Evolutionary conservation across 768 basidiomycete species (phyloP).

Genomic region (Boletus bicolor): DNA sequence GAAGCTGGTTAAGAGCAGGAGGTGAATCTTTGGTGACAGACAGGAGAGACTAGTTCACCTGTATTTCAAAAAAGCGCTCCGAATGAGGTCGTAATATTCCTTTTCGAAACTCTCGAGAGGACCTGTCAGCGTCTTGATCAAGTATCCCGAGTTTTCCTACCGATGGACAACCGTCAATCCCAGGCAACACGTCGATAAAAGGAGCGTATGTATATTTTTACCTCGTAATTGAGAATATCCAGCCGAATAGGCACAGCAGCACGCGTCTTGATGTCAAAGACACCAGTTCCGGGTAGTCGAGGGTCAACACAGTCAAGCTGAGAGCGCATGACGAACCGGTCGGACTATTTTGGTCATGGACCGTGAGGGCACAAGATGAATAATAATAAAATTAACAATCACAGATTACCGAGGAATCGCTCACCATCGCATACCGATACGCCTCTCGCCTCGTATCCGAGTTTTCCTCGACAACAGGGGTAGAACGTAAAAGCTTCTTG

Average conservation of each 20-base stretch:
- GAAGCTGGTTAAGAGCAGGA: conserved; percentile 49
- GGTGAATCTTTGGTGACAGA: background rate
- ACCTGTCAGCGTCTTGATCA: conserved; percentile 64
- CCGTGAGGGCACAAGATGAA: background rate
- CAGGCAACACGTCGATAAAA: background rate
- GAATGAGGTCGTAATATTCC: conserved; percentile 92
- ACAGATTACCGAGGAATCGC: conserved; percentile 7
- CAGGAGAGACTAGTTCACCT: conserved; percentile 42
- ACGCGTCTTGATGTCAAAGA: conserved; percentile 96
- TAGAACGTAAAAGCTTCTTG: conserved; percentile 45
- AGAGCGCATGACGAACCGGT: conserved; percentile 81
- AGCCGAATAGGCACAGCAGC: conserved; percentile 80
- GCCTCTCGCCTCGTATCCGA: conserved; percentile 55
- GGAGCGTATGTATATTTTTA: conserved; percentile 18
- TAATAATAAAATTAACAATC: background rate
- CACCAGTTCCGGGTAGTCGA: conserved; percentile 81
- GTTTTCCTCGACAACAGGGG: conserved; percentile 26
- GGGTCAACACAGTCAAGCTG: conserved; percentile 87
- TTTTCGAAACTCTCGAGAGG: conserved; percentile 78
- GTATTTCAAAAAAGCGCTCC: conserved; percentile 94
- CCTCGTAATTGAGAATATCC: conserved; percentile 81
- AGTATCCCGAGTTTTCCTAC: conserved; percentile 78
- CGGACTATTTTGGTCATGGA: conserved; percentile 27
- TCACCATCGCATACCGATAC: conserved; percentile 82
- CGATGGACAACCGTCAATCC: background rate